Evolutionary conservation across 148 eudicot genomes (phyloP).

Genomic region (Polygonum maritimum): DNA sequence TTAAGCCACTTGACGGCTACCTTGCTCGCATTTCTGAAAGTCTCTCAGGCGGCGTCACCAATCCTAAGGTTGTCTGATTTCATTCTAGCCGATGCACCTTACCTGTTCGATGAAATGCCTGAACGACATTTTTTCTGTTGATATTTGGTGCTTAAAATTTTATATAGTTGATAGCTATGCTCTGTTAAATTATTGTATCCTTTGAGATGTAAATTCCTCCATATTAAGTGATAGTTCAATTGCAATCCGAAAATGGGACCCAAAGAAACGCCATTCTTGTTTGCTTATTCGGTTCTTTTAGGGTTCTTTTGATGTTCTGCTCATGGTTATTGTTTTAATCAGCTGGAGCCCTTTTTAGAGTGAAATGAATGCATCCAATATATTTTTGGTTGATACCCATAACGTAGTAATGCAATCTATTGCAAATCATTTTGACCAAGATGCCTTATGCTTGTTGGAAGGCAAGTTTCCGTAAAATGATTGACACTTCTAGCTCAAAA

Average conservation of each 20-base stretch:
- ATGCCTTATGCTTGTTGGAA: neutral
- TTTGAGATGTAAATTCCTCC: neutral
- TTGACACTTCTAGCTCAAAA: neutral
- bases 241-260: neutral
- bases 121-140: neutral
- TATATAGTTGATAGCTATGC: neutral
- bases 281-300: neutral
- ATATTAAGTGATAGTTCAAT: neutral
- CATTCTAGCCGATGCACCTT: neutral
- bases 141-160: neutral
- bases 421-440: neutral
- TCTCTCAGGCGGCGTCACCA: constrained; percentile 17
- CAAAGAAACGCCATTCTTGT: neutral
- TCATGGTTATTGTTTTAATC: neutral
- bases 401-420: neutral
- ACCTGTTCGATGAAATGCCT: constrained; percentile 27
- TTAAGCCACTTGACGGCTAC: constrained; percentile 58
- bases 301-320: neutral
- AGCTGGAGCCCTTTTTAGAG: neutral
- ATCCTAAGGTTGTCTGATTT: constrained; percentile 31
- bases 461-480: neutral
- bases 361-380: neutral
- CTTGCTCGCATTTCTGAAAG: constrained; percentile 18
- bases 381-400: neutral
- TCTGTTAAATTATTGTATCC: neutral